A percentile compares a stretch with the other conserved stretches of the same genome.
phyloP scores from a whole-genome alignment of 805 yeast genomes.

The Myxozyma vanderwaltii region DNA sequence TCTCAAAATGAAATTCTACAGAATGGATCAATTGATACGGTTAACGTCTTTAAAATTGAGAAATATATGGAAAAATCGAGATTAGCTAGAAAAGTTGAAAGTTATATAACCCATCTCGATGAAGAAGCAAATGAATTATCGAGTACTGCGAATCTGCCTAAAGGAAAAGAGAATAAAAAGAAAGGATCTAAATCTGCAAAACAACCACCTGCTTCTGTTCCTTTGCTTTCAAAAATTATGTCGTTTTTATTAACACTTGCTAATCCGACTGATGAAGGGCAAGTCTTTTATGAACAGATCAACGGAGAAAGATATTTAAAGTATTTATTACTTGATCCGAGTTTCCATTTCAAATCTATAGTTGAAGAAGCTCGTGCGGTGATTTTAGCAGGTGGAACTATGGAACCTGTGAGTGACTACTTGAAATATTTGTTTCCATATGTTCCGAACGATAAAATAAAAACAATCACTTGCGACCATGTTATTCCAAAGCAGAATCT shows the following conservation, averaged over 20 bases:
- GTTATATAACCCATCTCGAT: conserved; percentile 45
- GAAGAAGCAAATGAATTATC: background rate
- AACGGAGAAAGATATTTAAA: conserved; percentile 47
- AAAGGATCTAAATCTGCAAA: background rate
- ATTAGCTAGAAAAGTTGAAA: conserved; percentile 80
- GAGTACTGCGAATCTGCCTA: background rate
- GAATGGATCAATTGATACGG: conserved; percentile 63
- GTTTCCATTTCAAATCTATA: conserved; percentile 65
- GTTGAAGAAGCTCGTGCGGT: conserved; percentile 69
- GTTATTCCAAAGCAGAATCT: conserved; percentile 73
- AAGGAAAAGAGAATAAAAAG: conserved; percentile 5
- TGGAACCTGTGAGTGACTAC: conserved; percentile 82
- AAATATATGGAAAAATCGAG: conserved; percentile 66
- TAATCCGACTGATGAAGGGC: conserved; percentile 80
- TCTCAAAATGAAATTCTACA: conserved; percentile 55
- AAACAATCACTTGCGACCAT: conserved; percentile 75
- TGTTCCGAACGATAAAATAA: conserved; percentile 47
- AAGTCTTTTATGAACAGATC: conserved; percentile 62
- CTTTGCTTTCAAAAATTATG: conserved; percentile 65
- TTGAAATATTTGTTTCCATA: conserved; percentile 66
- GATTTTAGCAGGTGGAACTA: conserved; percentile 89
- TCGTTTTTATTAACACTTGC: conserved; percentile 65
- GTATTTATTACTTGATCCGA: conserved; percentile 80
- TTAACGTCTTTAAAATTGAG: conserved; percentile 70
- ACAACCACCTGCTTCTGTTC: conserved; percentile 41